A percentile compares a stretch with the other conserved stretches of the same genome.
Conservation (phyloP, 2,329 filamentous ascomycete species). For the Claviceps sp. region DNA sequence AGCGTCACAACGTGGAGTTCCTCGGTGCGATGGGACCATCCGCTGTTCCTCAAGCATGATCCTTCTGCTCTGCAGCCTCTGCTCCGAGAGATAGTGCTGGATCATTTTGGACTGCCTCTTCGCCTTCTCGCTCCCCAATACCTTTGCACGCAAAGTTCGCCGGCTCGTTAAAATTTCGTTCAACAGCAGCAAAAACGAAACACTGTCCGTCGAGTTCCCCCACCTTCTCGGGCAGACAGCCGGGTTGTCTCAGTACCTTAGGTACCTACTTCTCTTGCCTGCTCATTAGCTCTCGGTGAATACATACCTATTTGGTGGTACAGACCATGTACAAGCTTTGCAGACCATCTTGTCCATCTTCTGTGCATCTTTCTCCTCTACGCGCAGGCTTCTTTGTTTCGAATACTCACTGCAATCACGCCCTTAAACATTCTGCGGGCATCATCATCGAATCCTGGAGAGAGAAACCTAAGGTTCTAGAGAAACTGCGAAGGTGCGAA, state of each 20-base stretch:
- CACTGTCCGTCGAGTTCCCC: background rate
- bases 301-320: background rate
- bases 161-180: background rate
- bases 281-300: background rate
- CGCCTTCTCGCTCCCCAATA: background rate
- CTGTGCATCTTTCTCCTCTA: background rate
- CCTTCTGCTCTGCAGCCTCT: background rate
- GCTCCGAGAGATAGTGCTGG: background rate
- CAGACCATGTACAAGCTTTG: background rate
- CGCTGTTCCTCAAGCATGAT: background rate
- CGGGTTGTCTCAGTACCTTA: background rate
- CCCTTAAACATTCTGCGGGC: background rate
- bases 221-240: background rate
- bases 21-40: background rate
- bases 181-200: background rate
- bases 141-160: background rate
- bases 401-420: background rate
- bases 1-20: background rate
- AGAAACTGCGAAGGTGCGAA: no score
- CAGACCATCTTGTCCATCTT: background rate
- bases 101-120: background rate
- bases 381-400: background rate
- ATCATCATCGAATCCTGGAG: no score
- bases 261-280: background rate
- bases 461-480: no score